These are phyloP conservation scores for Carex myosuroides DNA, from an alignment of 176 grass and related monocot genomes.

Conservation along the genomic window DNA sequence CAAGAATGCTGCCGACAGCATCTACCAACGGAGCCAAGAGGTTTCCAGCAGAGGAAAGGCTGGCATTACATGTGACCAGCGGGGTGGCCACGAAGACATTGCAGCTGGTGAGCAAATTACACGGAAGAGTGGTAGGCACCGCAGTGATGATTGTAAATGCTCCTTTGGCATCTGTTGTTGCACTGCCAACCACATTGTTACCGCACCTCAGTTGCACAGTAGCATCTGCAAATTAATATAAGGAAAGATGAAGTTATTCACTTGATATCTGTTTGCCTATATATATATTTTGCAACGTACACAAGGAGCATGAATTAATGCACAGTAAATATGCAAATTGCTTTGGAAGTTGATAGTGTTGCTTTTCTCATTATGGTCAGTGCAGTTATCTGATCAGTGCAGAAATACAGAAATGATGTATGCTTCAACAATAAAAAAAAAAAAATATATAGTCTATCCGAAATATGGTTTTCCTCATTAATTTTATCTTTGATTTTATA, in stretches of 20 bases:
- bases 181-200: conserved; percentile 1
- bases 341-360: too few species aligned
- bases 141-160: conserved; percentile 6
- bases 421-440: too few species aligned
- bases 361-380: too few species aligned
- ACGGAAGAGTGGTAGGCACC: neutral
- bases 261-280: neutral
- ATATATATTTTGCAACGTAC: neutral
- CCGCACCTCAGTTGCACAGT: conserved; percentile 27
- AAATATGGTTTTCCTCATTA: too few species aligned
- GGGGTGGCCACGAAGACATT: conserved; percentile 32
- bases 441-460: too few species aligned
- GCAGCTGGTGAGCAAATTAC: conserved; percentile 16
- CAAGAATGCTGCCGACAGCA: neutral
- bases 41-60: conserved; percentile 25
- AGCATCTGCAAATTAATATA: conserved; percentile 34
- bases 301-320: neutral
- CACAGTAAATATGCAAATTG: too few species aligned
- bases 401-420: too few species aligned
- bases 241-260: neutral
- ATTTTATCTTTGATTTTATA: too few species aligned
- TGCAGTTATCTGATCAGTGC: too few species aligned
- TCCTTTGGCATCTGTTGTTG: conserved; percentile 34
- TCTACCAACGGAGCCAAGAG: conserved; percentile 26
- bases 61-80: conserved; percentile 32